Percentiles rank a stretch among this genome's conserved stretches.
Evolutionary conservation across 1,284 basidiomycete species (phyloP).

Genomic region (Inonotus obliquus): DNA sequence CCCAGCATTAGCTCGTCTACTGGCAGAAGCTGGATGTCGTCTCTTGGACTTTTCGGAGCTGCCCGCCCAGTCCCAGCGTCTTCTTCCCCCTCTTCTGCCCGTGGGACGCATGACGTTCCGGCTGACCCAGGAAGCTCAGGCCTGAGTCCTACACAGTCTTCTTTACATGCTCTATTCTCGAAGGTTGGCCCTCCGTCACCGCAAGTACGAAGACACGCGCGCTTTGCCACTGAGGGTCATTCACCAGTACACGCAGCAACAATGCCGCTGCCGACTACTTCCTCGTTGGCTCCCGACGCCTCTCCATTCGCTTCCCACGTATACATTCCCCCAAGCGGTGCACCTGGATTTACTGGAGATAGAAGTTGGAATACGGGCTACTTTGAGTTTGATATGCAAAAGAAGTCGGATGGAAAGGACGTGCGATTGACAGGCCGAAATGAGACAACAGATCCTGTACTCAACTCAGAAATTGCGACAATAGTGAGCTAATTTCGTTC

Average conservation of each 20-base stretch:
- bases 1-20: slow-evolving; percentile 12
- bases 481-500: slow-evolving; percentile 39
- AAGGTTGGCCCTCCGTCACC: slow-evolving; percentile 1
- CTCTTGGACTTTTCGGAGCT: slow-evolving; percentile 17
- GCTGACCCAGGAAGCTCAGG: background rate
- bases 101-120: slow-evolving; percentile 4
- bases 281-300: background rate
- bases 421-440: slow-evolving; percentile 49
- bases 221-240: slow-evolving; percentile 2
- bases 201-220: background rate
- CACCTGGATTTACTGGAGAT: slow-evolving; percentile 72
- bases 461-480: slow-evolving; percentile 53
- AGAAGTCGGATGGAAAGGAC: slow-evolving; percentile 33
- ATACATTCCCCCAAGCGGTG: slow-evolving; percentile 66
- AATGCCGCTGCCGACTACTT: slow-evolving; percentile 8
- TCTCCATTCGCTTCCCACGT: slow-evolving; percentile 55
- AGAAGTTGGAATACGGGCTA: slow-evolving; percentile 46
- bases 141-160: slow-evolving; percentile 13
- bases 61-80: slow-evolving; percentile 11
- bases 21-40: slow-evolving; percentile 23
- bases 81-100: slow-evolving; percentile 7
- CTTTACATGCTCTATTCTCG: slow-evolving; percentile 13
- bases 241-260: slow-evolving; percentile 13
- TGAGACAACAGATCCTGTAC: slow-evolving; percentile 50
- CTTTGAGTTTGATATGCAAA: slow-evolving; percentile 35